These are phyloP conservation scores for Kwoniella shandongensis DNA, from an alignment of 768 basidiomycete genomes.

Conservation along the genomic window DNA sequence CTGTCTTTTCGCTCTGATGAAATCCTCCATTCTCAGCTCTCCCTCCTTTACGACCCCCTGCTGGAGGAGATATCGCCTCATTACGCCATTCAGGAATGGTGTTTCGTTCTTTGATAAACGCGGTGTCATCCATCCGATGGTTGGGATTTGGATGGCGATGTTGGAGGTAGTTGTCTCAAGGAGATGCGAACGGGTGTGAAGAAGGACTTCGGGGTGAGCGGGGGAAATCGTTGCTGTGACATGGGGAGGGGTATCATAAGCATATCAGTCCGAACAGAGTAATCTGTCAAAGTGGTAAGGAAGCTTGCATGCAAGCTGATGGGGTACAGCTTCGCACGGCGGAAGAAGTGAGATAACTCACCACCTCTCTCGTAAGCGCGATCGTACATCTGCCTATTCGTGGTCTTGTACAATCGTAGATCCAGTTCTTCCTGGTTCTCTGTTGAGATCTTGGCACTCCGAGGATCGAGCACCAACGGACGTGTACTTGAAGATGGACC, in stretches of 20 bases:
- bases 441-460: background rate
- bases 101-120: background rate
- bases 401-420: constrained; percentile 38
- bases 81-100: constrained; percentile 39
- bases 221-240: background rate
- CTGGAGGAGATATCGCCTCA: constrained; percentile 35
- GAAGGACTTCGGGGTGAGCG: constrained; percentile 35
- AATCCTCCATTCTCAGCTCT: constrained; percentile 33
- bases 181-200: constrained; percentile 29
- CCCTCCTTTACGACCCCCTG: constrained; percentile 29
- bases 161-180: constrained; percentile 46
- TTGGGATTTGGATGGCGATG: constrained; percentile 28
- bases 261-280: too few species aligned
- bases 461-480: constrained; percentile 27
- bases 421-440: constrained; percentile 14
- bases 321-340: too few species aligned
- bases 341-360: too few species aligned
- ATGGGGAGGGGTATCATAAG: too few species aligned
- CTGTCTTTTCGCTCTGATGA: constrained; percentile 13
- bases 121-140: constrained; percentile 34
- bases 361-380: constrained; percentile 24
- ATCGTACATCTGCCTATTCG: constrained; percentile 33
- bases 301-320: too few species aligned
- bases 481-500: constrained; percentile 2
- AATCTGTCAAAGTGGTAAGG: too few species aligned